Evolutionary conservation across 225 moss, liverwort and hornwort species (phyloP).

Genomic region (Straminergon stramineum): DNA sequence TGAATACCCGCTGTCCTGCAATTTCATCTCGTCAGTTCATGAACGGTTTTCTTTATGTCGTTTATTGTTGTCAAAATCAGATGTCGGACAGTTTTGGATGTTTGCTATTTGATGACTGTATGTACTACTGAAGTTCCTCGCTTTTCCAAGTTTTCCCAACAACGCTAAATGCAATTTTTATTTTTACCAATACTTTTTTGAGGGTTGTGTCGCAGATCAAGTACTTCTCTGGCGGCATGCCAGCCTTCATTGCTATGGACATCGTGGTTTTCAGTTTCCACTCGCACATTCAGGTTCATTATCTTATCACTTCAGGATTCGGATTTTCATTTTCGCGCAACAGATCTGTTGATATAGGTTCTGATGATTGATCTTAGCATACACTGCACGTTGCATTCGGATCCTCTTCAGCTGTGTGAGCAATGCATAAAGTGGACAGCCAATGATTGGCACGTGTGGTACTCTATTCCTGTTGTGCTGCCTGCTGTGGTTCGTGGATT

Average conservation of each 20-base stretch:
- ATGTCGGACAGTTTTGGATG: not conserved
- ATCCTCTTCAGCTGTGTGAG: not conserved
- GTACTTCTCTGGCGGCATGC: slow-evolving; percentile 48
- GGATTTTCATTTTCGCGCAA: not conserved
- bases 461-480: not conserved
- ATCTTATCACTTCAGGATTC: not conserved
- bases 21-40: not conserved
- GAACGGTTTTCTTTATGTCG: not conserved
- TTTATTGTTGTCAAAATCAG: not conserved
- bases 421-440: not conserved
- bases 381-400: not conserved
- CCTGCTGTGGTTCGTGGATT: not conserved
- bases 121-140: not conserved
- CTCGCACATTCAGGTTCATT: slow-evolving; percentile 76
- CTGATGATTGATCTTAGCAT: not conserved
- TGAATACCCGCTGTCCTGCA: not conserved
- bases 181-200: not conserved
- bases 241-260: slow-evolving; percentile 65
- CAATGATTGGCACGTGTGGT: not conserved
- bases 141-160: not conserved
- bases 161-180: not conserved
- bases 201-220: slow-evolving; percentile 35
- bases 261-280: slow-evolving; percentile 93
- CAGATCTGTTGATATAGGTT: not conserved
- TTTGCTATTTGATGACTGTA: not conserved